A percentile compares a stretch with the other conserved stretches of the same genome.
phyloP scores from a whole-genome alignment of 306 rosid species.

The Trifolium subterraneum region DNA sequence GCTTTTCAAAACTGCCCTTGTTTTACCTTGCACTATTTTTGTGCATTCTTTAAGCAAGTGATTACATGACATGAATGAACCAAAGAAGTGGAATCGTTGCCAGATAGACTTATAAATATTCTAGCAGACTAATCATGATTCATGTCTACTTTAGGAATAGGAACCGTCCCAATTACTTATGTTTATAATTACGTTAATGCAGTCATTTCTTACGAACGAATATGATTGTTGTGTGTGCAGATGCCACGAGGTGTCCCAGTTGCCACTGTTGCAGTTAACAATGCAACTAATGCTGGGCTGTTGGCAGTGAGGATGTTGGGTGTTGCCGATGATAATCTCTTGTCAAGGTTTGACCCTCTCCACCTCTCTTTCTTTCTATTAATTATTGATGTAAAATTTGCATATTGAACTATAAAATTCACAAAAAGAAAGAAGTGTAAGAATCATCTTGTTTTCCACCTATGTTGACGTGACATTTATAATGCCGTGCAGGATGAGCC shows the following conservation, averaged over 20 bases:
- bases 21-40: not conserved
- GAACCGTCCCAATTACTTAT: conserved; percentile 1
- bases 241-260: conserved; percentile 93
- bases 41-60: conserved; percentile 12
- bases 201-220: not conserved
- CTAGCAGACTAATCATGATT: not conserved
- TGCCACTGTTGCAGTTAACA: conserved; percentile 83
- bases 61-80: conserved; percentile 15
- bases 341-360: conserved; percentile 59
- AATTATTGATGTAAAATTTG: conserved; percentile 1
- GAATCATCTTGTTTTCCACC: not conserved
- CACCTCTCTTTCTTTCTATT: conserved; percentile 2
- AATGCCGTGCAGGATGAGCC: conserved; percentile 72
- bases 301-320: conserved; percentile 71
- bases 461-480: conserved; percentile 18
- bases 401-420: not conserved
- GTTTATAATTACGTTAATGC: not conserved
- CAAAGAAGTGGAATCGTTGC: not conserved
- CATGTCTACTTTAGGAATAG: not conserved
- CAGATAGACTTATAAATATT: not conserved
- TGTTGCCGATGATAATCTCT: conserved; percentile 47
- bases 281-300: conserved; percentile 83
- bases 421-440: not conserved
- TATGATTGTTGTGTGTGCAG: conserved; percentile 46
- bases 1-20: not conserved